A percentile compares a stretch with the other conserved stretches of the same genome.
These are phyloP conservation scores for Ophiognomonia clavigignenti-juglandacearum DNA, from an alignment of 2,329 filamentous ascomycete species.

Conservation along the genomic window DNA sequence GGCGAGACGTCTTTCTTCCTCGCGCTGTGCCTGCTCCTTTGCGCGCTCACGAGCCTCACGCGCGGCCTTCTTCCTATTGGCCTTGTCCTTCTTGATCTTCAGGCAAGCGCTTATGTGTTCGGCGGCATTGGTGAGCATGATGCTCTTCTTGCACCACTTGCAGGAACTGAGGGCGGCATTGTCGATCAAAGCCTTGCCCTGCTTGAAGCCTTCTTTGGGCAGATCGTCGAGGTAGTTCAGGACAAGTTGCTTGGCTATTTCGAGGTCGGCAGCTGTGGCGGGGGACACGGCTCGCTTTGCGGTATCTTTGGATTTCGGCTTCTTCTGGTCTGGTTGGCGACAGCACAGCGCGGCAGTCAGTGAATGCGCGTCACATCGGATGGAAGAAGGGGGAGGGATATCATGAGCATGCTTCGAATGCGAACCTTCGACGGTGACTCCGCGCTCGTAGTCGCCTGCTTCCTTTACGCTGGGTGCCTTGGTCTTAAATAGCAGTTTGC, in stretches of 20 bases:
- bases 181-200: constrained; percentile 77
- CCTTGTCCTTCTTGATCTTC: constrained; percentile 78
- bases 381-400: constrained; percentile 5
- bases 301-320: constrained; percentile 38
- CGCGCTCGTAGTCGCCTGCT: constrained; percentile 68
- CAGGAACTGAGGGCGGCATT: constrained; percentile 75
- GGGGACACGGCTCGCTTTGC: constrained; percentile 41
- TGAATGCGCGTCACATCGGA: neutral
- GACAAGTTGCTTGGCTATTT: neutral
- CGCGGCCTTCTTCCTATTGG: constrained; percentile 70
- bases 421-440: constrained; percentile 58
- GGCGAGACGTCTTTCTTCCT: constrained; percentile 45
- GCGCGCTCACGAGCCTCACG: constrained; percentile 65
- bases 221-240: constrained; percentile 69
- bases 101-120: constrained; percentile 81
- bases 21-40: constrained; percentile 54
- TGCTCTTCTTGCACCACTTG: constrained; percentile 90
- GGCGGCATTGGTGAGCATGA: constrained; percentile 69
- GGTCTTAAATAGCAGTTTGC: constrained; percentile 60
- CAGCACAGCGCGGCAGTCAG: neutral
- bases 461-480: constrained; percentile 57
- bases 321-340: constrained; percentile 47
- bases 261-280: constrained; percentile 46
- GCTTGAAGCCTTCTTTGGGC: constrained; percentile 73
- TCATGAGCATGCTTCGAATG: constrained; percentile 1